Percentiles rank a stretch among this genome's conserved stretches.
Evolutionary conservation across 2,329 filamentous ascomycete species (phyloP).

Genomic region (Alternaria alternata): DNA sequence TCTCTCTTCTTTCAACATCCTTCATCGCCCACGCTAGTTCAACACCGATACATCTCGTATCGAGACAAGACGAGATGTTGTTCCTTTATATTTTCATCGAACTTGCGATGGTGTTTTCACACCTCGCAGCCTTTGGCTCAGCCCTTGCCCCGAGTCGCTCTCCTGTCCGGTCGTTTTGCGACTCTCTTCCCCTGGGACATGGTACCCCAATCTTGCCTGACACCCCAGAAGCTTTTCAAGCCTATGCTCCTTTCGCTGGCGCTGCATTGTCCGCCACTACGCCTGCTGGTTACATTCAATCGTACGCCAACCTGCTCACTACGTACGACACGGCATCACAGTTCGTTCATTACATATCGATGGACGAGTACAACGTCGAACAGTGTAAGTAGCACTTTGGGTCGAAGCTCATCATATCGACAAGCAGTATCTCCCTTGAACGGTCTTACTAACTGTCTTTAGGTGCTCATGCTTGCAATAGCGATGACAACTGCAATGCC

Average conservation of each 20-base stretch:
- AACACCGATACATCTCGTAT: not conserved
- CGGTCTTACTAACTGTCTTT: not conserved
- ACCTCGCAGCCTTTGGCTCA: not conserved
- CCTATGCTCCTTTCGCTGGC: conserved; percentile 11
- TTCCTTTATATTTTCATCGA: not conserved
- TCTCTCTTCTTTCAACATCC: not conserved
- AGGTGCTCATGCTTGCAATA: conserved; percentile 16
- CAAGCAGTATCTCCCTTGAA: not conserved
- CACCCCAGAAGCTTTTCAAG: conserved; percentile 23
- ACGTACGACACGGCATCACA: conserved; percentile 14
- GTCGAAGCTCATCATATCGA: not conserved
- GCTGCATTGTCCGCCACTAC: conserved; percentile 20
- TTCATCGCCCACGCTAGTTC: not conserved
- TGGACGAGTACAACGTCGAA: conserved; percentile 18
- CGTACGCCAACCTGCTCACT: conserved; percentile 24
- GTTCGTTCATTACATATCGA: conserved; percentile 21
- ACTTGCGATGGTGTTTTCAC: not conserved
- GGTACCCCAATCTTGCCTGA: conserved; percentile 18
- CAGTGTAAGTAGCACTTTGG: conserved; percentile 11
- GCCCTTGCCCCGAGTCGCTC: not conserved
- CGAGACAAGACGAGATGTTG: not conserved
- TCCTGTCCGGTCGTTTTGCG: not conserved
- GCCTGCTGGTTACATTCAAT: conserved; percentile 25
- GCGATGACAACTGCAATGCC: conserved; percentile 20
- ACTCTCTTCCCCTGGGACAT: not conserved